Evolutionary conservation across 1,284 basidiomycete genomes (phyloP), one percentile per base, ranked within the genome.

Genomic region (Vanrija pseudolonga): DNA sequence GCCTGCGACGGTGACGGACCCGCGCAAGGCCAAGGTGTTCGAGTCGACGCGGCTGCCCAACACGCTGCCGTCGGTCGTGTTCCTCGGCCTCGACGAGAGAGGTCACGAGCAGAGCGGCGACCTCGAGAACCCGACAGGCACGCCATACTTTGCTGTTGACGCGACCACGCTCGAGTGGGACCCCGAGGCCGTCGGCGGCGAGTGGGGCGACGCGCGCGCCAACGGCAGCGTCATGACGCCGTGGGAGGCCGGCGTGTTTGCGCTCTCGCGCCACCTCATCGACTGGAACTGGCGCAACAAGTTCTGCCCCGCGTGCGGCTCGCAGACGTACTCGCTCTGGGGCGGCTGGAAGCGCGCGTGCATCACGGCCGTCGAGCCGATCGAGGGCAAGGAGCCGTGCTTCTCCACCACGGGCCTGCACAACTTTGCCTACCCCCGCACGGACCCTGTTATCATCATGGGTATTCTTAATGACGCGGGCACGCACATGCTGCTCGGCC

Each of bases 271-370:
- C 57, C 88, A 86, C 50, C 80, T 95, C 81, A 79, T 87, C 7
- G 92, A 95, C 70, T 96, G 92, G 93, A 94, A 94, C 70, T 79
- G 79, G 47, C 80, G 90, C 52, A 92, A 92, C 72, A 89, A 90
- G 86, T 96, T 89, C 77, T 98, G 95, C 70, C 83, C 93, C 1
- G 86, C 83, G 0, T 98, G 95, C 72, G 90, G 92, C 1, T 83
- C 86, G 0, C 81, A 81, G 4, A 85, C 87, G 1, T 90, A 93
- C 70, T 89, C 90, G 1, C 81, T 91, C 60, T 98, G 94, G 93
- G 91, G 85, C 5, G 95, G 95, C 0, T 98, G 93, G 91, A 98
- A 98, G 76, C 78, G 93, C 4, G 81, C 83, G 7, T 98, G 95
- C 71, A 78, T 82, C 3, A 83, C 88, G 0, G 77, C 89, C 11